These are phyloP conservation scores for Jatropha curcas DNA, from an alignment of 345 rosid species.

Conservation along the genomic window DNA sequence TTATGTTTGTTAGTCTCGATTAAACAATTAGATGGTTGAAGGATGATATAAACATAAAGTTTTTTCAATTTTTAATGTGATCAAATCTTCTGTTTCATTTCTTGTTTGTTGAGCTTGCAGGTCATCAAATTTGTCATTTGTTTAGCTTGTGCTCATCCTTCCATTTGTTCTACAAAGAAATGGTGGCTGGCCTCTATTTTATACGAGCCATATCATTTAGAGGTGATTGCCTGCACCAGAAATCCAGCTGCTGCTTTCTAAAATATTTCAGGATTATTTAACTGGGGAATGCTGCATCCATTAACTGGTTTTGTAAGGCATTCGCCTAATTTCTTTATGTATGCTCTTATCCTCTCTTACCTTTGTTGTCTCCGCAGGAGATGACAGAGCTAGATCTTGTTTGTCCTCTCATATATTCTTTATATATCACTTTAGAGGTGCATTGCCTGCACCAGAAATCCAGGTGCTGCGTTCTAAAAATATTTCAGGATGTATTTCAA, in stretches of 20 bases:
- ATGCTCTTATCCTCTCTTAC: background rate
- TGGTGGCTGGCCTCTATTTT: background rate
- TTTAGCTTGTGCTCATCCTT: background rate
- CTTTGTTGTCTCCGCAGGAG: background rate
- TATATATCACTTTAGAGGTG: background rate
- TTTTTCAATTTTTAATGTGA: background rate
- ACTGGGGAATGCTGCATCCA: conserved; percentile 18
- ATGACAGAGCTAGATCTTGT: conserved; percentile 5
- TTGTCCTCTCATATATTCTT: background rate
- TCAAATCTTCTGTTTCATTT: background rate
- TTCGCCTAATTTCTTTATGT: background rate
- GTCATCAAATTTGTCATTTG: background rate
- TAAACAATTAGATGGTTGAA: background rate
- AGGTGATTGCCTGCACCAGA: background rate
- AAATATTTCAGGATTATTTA: background rate
- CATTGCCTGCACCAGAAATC: too few relatives aligned
- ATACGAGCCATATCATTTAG: background rate
- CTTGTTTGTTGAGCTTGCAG: background rate
- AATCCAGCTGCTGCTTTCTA: background rate
- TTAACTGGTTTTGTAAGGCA: conserved; percentile 5
- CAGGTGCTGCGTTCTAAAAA: too few relatives aligned
- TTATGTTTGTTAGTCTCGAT: background rate
- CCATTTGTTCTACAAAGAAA: background rate
- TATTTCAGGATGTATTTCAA: too few relatives aligned
- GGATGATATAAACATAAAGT: background rate